A percentile compares a stretch with the other conserved stretches of the same genome.
Conservation (phyloP, 345 rosid genomes). For the Zanthoxylum bungeanum region DNA sequence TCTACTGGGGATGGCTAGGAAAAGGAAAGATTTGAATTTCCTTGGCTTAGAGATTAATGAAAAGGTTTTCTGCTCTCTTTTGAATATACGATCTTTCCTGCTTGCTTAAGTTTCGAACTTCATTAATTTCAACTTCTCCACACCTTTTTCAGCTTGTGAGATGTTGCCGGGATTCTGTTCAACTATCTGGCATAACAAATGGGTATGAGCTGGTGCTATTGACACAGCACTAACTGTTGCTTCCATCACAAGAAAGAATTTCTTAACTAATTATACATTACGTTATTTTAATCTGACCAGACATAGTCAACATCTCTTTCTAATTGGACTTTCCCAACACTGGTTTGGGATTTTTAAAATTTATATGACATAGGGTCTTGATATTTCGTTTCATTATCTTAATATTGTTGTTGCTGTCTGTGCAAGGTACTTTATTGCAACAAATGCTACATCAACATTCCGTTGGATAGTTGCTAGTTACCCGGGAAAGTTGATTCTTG, state of each 20-base stretch:
- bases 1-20: conserved; percentile 58
- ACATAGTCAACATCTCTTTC: neutral
- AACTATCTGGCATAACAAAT: conserved; percentile 40
- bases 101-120: conserved; percentile 9
- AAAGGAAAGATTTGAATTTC: conserved; percentile 50
- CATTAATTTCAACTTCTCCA: neutral
- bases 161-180: conserved; percentile 39
- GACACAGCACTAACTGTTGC: neutral
- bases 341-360: neutral
- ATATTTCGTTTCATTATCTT: neutral
- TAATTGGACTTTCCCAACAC: neutral
- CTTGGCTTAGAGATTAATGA: conserved; percentile 65
- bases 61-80: conserved; percentile 38
- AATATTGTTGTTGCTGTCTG: conserved; percentile 5
- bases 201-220: conserved; percentile 35
- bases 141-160: conserved; percentile 46
- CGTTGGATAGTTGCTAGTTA: conserved; percentile 54
- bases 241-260: neutral
- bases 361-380: neutral
- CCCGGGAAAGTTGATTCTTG: conserved; percentile 53
- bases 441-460: conserved; percentile 65
- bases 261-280: neutral
- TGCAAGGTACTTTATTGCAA: conserved; percentile 50
- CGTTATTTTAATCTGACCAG: neutral
- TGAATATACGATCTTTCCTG: neutral